These are phyloP conservation scores for Blastobotrys elegans DNA, from an alignment of 1,139 yeast species.

Conservation along the genomic window DNA sequence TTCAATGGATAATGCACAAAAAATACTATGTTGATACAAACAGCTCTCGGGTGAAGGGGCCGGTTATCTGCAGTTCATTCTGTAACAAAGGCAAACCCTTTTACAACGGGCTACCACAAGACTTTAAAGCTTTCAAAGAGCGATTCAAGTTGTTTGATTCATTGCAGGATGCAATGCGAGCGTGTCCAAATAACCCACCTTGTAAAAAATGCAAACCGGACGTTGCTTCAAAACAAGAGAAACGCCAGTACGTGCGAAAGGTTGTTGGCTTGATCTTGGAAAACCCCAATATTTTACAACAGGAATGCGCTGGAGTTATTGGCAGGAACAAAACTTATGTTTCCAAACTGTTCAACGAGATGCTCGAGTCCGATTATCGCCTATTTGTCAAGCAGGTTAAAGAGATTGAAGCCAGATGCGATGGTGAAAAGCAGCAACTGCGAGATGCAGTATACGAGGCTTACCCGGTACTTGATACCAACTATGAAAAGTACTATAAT, in stretches of 20 bases:
- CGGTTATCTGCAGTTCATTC: neutral
- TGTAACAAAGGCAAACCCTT: conserved; percentile 1
- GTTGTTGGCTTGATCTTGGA: neutral
- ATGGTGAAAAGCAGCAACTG: too few relatives aligned
- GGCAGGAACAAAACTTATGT: neutral
- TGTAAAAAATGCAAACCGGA: neutral
- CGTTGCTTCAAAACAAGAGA: neutral
- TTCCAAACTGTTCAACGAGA: too few relatives aligned
- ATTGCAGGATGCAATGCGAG: neutral
- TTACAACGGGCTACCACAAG: neutral
- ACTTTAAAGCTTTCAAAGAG: neutral
- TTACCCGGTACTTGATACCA: too few relatives aligned
- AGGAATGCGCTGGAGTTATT: neutral
- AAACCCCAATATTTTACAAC: neutral
- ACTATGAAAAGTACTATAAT: too few relatives aligned
- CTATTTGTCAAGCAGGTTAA: neutral
- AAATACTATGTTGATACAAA: neutral
- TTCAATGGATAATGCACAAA: too few relatives aligned
- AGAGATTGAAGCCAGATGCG: neutral
- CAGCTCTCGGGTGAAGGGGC: neutral
- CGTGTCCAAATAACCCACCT: neutral
- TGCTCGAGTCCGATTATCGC: too few relatives aligned
- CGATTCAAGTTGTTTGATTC: neutral
- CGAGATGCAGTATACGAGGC: too few relatives aligned
- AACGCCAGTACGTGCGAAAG: neutral